phyloP scores from a whole-genome alignment of 108 stramenopile genomes.

The Nitzschia inconspicua region DNA sequence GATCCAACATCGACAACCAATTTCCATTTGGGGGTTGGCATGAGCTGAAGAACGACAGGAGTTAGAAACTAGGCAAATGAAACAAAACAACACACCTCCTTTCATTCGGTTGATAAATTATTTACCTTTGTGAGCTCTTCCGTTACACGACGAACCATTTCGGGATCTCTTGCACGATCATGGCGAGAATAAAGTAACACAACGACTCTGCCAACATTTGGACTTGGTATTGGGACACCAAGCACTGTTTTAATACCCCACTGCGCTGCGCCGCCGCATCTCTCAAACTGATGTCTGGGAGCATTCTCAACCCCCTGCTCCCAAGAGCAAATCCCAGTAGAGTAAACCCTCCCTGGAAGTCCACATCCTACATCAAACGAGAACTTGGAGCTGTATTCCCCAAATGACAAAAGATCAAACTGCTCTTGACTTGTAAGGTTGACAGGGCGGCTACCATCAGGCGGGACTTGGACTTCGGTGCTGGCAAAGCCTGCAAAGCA shows the following conservation, averaged over 20 bases:
- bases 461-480: constrained; percentile 37
- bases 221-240: constrained; percentile 78
- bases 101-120: not conserved
- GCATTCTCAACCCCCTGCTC: constrained; percentile 74
- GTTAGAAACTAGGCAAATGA: not conserved
- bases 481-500: constrained; percentile 79
- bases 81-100: not conserved
- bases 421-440: constrained; percentile 36
- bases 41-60: constrained; percentile 39
- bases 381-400: constrained; percentile 86
- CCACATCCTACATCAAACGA: constrained; percentile 84
- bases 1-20: constrained; percentile 77
- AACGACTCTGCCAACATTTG: constrained; percentile 84
- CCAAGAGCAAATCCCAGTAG: constrained; percentile 62
- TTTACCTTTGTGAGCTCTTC: constrained; percentile 68
- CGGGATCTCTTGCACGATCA: constrained; percentile 67
- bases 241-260: constrained; percentile 87
- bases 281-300: constrained; percentile 68
- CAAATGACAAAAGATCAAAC: constrained; percentile 71
- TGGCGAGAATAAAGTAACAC: constrained; percentile 71
- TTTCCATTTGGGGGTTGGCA: constrained; percentile 86
- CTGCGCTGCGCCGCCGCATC: constrained; percentile 80
- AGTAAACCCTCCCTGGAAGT: constrained; percentile 78
- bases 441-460: constrained; percentile 21
- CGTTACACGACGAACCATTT: constrained; percentile 53